These are phyloP conservation scores for Citrus hindsii DNA, from an alignment of 345 rosid species.

Conservation along the genomic window DNA sequence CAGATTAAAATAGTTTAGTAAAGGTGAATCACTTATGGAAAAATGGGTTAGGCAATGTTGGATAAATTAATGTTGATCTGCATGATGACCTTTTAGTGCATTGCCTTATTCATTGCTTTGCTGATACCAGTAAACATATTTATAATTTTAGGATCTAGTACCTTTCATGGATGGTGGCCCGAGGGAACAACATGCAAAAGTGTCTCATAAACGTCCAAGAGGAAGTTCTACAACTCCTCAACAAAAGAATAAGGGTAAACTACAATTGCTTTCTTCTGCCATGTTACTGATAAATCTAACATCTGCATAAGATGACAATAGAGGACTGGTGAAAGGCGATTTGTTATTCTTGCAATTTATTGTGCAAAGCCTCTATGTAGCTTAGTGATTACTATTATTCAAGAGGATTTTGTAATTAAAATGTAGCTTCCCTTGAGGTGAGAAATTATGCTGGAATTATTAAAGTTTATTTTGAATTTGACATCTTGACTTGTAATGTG, in stretches of 20 bases:
- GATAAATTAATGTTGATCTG: not conserved
- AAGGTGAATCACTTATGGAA: not conserved
- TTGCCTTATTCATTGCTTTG: not conserved
- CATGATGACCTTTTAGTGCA: not conserved
- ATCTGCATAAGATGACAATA: not conserved
- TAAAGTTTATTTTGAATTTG: not conserved
- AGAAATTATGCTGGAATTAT: not conserved
- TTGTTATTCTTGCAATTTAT: not conserved
- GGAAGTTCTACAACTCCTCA: conserved; percentile 60
- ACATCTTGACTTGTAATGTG: not conserved
- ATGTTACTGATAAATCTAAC: not conserved
- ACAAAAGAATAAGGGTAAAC: conserved; percentile 59
- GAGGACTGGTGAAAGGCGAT: not conserved
- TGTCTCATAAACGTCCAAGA: conserved; percentile 86
- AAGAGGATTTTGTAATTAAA: not conserved
- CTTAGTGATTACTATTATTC: not conserved
- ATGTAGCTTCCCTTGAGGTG: not conserved
- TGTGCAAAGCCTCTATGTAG: not conserved
- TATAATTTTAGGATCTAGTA: conserved; percentile 59
- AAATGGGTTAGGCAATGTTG: not conserved
- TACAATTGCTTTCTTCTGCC: not conserved
- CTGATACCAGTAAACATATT: conserved; percentile 5
- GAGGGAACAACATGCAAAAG: conserved; percentile 58
- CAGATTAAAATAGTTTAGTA: not conserved
- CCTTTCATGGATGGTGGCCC: conserved; percentile 98